Base-by-base conservation (phyloP, 306 rosid species). In the Dalbergia cochinchinensis region DNA sequence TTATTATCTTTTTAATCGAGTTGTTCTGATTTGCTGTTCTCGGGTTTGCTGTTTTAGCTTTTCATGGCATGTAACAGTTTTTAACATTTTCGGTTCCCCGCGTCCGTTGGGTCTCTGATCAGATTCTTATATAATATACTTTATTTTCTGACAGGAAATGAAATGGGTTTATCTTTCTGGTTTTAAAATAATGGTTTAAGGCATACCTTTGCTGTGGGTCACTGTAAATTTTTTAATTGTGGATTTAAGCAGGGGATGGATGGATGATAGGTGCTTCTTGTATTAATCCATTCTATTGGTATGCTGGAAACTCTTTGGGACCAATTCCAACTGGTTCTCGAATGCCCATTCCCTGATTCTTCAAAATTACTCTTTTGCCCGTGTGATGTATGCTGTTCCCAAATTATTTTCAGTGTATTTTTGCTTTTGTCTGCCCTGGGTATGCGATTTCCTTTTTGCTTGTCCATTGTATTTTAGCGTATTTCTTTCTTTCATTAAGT, bases 311-410 rank as follows among this genome's bases (percentile, higher is more conserved):
- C 50, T 68, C 64, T 63, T 50, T 63, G 50, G 33, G 76, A 69
- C 69, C 69, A 45, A 16, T 73, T 84, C 16, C 18, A 37, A 66
- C 22, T 11, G 65, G 19, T 51, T 35, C 58, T 48, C 3, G 13
- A 61, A 75, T 86, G 50, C 42, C 1, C 13, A 61, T 82, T 86
- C 80, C 53, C 57, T 37, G 37, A 19, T 22, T 45, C 12, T 31
- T 41, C 8, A 22, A 76, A 82, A 65, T 84, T 74, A 89, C 90
- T 26, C 26, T 70, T 84, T 16, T 86, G 82, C 83, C 92, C 90
- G 53, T 80, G 37, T 13, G 31, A 66, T 7, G 14, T 54, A 69
- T 73, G 82, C 63, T 7, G 33, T 67, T 77, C 35, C 48, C n/a
- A 6, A n/a, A 65, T 16, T 54, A n/a, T 53, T 53, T 9, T 72